Percentiles rank a stretch among this genome's conserved stretches.
phyloP scores from a whole-genome alignment of 306 rosid genomes.

The Fragaria nilgerrensis region DNA sequence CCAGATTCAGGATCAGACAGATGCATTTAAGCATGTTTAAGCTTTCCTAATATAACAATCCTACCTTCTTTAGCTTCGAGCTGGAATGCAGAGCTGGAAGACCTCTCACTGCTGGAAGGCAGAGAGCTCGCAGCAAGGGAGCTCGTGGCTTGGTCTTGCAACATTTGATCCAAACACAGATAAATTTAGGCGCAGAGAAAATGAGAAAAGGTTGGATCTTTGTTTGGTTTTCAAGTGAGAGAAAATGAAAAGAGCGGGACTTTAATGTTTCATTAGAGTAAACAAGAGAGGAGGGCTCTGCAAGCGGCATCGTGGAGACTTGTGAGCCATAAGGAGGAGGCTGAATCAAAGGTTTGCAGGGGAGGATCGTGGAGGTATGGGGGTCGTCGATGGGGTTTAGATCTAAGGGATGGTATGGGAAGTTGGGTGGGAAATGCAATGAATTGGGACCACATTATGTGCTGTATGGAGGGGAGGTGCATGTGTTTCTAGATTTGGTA shows the following conservation, averaged over 20 bases:
- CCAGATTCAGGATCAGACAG: too few relatives aligned
- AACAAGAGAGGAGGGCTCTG: constrained; percentile 17
- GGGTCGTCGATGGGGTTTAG: constrained; percentile 10
- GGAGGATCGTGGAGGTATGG: constrained; percentile 43
- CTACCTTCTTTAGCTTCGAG: constrained; percentile 55
- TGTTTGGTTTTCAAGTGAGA: neutral
- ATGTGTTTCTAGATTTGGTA: constrained; percentile 5
- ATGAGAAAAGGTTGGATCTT: neutral
- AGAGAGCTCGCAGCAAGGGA: constrained; percentile 53
- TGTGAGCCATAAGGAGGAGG: constrained; percentile 45
- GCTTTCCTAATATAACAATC: neutral
- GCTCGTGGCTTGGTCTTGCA: constrained; percentile 51
- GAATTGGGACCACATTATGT: constrained; percentile 35
- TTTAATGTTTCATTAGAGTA: constrained; percentile 3
- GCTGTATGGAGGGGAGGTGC: constrained; percentile 8
- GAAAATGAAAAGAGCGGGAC: constrained; percentile 37
- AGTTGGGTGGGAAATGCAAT: neutral
- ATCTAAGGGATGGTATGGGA: constrained; percentile 36
- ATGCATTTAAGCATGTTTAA: neutral
- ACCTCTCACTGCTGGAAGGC: constrained; percentile 70
- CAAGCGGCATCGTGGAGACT: constrained; percentile 49
- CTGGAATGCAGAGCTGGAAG: constrained; percentile 64
- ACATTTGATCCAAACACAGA: constrained; percentile 25
- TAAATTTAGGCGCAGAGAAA: neutral
- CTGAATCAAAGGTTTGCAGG: constrained; percentile 54